Conservation (phyloP, 2,329 filamentous ascomycete species). For the Calonectria crousiana region DNA sequence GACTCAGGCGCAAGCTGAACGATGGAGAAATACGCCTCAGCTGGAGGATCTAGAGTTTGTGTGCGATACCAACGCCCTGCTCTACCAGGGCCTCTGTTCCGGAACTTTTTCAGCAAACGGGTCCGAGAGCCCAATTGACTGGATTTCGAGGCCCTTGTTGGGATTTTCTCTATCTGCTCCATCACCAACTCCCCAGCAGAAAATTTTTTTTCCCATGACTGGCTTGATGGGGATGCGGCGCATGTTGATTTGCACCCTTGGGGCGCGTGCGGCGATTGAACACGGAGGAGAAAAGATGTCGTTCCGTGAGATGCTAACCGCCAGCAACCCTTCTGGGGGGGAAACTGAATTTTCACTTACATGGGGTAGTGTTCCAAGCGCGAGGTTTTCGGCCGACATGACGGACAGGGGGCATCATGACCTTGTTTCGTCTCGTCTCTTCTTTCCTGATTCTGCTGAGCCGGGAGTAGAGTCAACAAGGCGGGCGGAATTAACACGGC, state of each 20-base stretch:
- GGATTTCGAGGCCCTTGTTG: constrained; percentile 1
- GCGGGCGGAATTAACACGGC: not conserved
- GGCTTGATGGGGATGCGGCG: constrained; percentile 21
- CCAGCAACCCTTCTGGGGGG: not conserved
- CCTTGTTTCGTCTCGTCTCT: constrained; percentile 16
- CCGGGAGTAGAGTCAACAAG: not conserved
- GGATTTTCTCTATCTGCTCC: not conserved
- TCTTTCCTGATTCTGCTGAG: not conserved
- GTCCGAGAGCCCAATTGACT: constrained; percentile 3
- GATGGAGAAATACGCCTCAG: constrained; percentile 18
- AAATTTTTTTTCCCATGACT: not conserved
- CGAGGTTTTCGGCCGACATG: constrained; percentile 20
- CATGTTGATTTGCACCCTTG: constrained; percentile 15
- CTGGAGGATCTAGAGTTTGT: constrained; percentile 22
- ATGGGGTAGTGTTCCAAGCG: constrained; percentile 14
- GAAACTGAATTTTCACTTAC: not conserved
- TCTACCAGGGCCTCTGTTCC: constrained; percentile 23
- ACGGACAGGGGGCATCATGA: constrained; percentile 14
- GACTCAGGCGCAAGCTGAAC: constrained; percentile 24
- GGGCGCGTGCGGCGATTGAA: constrained; percentile 21
- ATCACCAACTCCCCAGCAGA: not conserved
- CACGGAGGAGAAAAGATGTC: constrained; percentile 8
- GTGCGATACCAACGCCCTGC: constrained; percentile 21
- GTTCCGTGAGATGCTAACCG: not conserved
- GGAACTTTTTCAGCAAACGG: constrained; percentile 22